Evolutionary conservation across 1,284 basidiomycete species (phyloP), one percentile per base, ranked within the genome.

Genomic region (Dichomitus squalens): DNA sequence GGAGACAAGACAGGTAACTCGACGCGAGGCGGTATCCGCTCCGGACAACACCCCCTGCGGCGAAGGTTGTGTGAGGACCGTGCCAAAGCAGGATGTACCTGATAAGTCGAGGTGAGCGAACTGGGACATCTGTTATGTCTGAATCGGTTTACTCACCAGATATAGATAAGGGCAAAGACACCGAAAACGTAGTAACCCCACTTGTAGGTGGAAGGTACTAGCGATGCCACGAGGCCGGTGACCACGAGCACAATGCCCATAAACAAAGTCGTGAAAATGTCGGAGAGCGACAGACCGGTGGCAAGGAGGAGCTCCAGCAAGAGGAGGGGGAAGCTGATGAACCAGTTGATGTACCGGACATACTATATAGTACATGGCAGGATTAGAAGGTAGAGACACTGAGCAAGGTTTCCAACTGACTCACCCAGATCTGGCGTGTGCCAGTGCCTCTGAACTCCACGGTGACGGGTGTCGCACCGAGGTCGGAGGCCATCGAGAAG

Each of bases 401-500:
- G 11, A 25, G 38, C 3, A 7, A 27, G n/a, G 7, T 11, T 5
- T 11, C 6, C 25, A 18, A 31, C 20, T 6, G 4, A 29, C 49
- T 34, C 7, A 84, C 83, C 68, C 79, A 87, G 55, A 87, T 76
- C 58, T 81, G 77, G 39, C 85, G 79, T 7, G 76, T 79, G 49
- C 68, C 65, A 55, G 64, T 68, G 59, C 78, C 70, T 39, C 66
- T 60, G 67, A 81, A 86, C 66, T 84, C 80, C 55, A 80, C 77
- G 2, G 48, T 54, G 59, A 85, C 68, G 38, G 81, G 74, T 3
- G 83, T 79, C 47, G 73, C 74, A 27, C 86, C 86, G 52, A 87
- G 76, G 68, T 87, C 76, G 11, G 83, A 84, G 0, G 86, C 86
- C 80, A 86, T 81, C 18, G 77, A 74, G 70, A 84, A 86, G 74